phyloP scores from a whole-genome alignment of 2,329 filamentous ascomycete species.

The Paecilomyces sp. region DNA sequence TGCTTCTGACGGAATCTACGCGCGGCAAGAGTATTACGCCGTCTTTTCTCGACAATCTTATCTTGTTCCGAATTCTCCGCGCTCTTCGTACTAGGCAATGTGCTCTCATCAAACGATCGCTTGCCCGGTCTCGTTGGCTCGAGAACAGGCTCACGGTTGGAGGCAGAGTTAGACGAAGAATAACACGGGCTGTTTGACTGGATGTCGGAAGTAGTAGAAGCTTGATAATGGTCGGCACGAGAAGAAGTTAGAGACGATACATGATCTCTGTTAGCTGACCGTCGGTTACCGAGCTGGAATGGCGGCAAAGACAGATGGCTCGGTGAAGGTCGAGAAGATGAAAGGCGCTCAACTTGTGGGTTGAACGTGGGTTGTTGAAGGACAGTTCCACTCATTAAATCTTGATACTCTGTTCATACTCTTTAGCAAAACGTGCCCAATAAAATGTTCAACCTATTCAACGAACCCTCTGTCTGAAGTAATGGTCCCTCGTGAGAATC shows the following conservation, averaged over 20 bases:
- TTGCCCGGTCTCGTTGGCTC: not conserved
- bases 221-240: not conserved
- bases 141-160: not conserved
- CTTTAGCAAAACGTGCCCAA: not conserved
- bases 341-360: not conserved
- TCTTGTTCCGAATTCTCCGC: not conserved
- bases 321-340: not conserved
- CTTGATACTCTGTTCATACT: not conserved
- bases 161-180: not conserved
- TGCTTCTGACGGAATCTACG: slow-evolving; percentile 65
- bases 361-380: not conserved
- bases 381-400: not conserved
- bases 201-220: not conserved
- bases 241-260: not conserved
- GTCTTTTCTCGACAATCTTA: slow-evolving; percentile 44
- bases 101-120: not conserved
- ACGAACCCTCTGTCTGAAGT: not conserved
- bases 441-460: not conserved
- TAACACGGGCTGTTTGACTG: not conserved
- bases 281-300: not conserved
- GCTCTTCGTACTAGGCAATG: not conserved
- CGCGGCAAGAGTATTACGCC: slow-evolving; percentile 64
- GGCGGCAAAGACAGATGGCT: not conserved
- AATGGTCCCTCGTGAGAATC: not conserved
- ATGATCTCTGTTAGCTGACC: not conserved